A percentile compares a stretch with the other conserved stretches of the same genome.
These are phyloP conservation scores for Pichia deserticola DNA, from an alignment of 805 yeast genomes.

Conservation along the genomic window DNA sequence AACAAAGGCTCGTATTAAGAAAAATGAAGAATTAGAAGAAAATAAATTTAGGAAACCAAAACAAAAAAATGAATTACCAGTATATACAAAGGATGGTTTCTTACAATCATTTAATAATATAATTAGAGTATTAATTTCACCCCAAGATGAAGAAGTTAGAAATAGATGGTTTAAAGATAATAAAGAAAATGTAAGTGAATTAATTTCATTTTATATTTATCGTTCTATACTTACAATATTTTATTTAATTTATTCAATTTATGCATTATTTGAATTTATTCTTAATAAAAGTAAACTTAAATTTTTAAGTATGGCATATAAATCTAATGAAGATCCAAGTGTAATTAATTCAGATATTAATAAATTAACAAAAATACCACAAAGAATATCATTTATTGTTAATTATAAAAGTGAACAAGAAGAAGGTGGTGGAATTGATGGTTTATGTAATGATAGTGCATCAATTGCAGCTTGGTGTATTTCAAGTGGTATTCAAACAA, in stretches of 20 bases:
- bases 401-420: constrained; percentile 67
- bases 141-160: constrained; percentile 11
- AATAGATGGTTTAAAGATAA: constrained; percentile 6
- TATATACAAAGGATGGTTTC: constrained; percentile 15
- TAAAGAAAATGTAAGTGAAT: constrained; percentile 2
- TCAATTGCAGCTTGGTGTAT: constrained; percentile 82
- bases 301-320: constrained; percentile 56
- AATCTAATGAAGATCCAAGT: constrained; percentile 72
- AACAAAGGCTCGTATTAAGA: constrained; percentile 8
- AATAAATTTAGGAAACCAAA: neutral
- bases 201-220: constrained; percentile 29
- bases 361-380: constrained; percentile 69
- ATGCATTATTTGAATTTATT: constrained; percentile 44
- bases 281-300: constrained; percentile 49
- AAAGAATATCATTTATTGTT: constrained; percentile 66
- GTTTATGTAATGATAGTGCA: constrained; percentile 66
- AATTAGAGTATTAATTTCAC: constrained; percentile 15
- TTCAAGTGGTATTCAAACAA: constrained; percentile 72
- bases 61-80: neutral
- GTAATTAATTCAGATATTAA: constrained; percentile 77
- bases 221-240: constrained; percentile 44
- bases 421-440: constrained; percentile 85
- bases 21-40: neutral
- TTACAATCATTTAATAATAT: constrained; percentile 15
- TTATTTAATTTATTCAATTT: constrained; percentile 49